phyloP scores from a whole-genome alignment of 805 yeast species.

The Isabelozyma heimii region DNA sequence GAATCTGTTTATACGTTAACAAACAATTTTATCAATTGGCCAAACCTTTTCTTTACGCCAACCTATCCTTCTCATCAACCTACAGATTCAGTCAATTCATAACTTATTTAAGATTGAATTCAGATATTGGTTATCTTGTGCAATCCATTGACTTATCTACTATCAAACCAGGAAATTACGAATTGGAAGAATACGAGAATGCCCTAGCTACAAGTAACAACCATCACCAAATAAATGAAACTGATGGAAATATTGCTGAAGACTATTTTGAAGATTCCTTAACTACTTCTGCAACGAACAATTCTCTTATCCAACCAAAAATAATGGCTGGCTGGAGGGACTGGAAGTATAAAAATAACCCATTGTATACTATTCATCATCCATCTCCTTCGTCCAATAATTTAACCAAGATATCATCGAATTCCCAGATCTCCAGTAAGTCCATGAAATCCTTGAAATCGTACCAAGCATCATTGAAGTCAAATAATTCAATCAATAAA shows the following conservation, averaged over 20 bases:
- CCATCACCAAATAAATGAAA: not conserved
- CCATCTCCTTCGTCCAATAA: slow-evolving; percentile 10
- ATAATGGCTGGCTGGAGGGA: slow-evolving; percentile 87
- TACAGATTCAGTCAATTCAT: slow-evolving; percentile 81
- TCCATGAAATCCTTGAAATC: slow-evolving; percentile 14
- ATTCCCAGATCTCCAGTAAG: slow-evolving; percentile 9
- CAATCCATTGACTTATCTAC: slow-evolving; percentile 57
- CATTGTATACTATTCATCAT: slow-evolving; percentile 46
- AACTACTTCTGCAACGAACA: not conserved
- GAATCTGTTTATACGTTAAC: slow-evolving; percentile 47
- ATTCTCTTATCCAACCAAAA: slow-evolving; percentile 6
- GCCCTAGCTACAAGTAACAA: slow-evolving; percentile 1
- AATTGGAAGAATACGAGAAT: slow-evolving; percentile 6
- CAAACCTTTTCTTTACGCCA: slow-evolving; percentile 52
- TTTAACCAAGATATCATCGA: slow-evolving; percentile 12
- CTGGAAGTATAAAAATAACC: slow-evolving; percentile 78
- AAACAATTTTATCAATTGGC: slow-evolving; percentile 50
- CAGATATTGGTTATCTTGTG: slow-evolving; percentile 56
- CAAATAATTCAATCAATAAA: slow-evolving; percentile 12
- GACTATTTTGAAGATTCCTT: not conserved
- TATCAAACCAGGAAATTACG: slow-evolving; percentile 32
- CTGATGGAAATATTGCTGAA: not conserved
- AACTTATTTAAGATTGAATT: slow-evolving; percentile 56
- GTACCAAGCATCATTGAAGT: slow-evolving; percentile 9
- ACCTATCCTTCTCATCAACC: slow-evolving; percentile 61